These are phyloP conservation scores for Cladosporium colombiae DNA, from an alignment of 2,329 filamentous ascomycete genomes.

Conservation along the genomic window DNA sequence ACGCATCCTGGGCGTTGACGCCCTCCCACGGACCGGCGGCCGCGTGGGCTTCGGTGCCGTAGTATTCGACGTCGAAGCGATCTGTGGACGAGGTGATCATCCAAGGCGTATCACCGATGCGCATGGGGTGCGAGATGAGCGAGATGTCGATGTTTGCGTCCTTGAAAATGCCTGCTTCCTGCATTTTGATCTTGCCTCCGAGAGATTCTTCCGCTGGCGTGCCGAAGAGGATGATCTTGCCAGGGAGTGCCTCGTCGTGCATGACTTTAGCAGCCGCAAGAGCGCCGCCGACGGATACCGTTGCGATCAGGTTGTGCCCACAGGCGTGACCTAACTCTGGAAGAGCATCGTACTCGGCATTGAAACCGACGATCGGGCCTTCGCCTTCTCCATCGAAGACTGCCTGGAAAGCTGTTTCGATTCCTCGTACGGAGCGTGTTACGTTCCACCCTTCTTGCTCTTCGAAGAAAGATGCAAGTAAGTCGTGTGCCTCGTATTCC, in stretches of 20 bases:
- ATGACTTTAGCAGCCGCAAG: constrained; percentile 8
- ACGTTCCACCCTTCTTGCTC: constrained; percentile 28
- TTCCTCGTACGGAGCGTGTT: constrained; percentile 32
- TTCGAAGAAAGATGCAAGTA: constrained; percentile 51
- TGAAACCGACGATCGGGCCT: constrained; percentile 40
- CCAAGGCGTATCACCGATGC: constrained; percentile 4
- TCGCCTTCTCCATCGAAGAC: constrained; percentile 35
- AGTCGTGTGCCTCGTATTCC: constrained; percentile 53
- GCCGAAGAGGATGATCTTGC: constrained; percentile 9
- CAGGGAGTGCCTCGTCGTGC: constrained; percentile 3
- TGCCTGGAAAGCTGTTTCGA: constrained; percentile 16
- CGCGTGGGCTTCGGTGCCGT: constrained; percentile 18
- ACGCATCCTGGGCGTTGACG: constrained; percentile 20
- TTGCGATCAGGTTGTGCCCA: constrained; percentile 9
- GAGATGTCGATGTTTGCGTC: constrained; percentile 31
- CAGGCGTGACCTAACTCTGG: constrained; percentile 6
- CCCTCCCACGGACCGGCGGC: constrained; percentile 21
- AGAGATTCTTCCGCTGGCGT: constrained; percentile 16
- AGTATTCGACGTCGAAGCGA: constrained; percentile 11
- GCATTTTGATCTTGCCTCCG: constrained; percentile 20
- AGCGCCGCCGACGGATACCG: constrained; percentile 5
- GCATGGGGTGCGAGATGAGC: constrained; percentile 10
- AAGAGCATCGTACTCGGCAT: constrained; percentile 31
- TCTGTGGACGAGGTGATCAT: constrained; percentile 10
- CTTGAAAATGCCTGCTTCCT: constrained; percentile 14